phyloP scores from a whole-genome alignment of 169 alveolate genomes.

The Cryptosporidium bovis region DNA sequence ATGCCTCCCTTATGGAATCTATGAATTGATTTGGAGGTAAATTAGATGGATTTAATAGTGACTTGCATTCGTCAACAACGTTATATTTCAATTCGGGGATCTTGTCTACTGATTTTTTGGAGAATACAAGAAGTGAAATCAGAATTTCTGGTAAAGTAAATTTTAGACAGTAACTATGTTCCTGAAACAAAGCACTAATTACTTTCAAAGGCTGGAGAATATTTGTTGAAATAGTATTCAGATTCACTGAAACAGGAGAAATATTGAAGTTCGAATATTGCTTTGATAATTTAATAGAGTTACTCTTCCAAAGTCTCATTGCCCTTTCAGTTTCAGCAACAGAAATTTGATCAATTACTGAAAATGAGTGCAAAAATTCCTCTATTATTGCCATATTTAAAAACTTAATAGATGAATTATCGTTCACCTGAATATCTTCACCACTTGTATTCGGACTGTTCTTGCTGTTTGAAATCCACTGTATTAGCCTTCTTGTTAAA shows the following conservation, averaged over 20 bases:
- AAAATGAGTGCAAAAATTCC: conserved; percentile 6
- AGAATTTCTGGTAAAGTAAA: conserved; percentile 20
- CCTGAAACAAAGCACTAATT: conserved; percentile 37
- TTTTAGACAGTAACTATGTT: neutral
- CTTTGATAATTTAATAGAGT: conserved; percentile 9
- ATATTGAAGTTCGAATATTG: neutral
- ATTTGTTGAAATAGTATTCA: neutral
- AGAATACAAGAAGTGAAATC: conserved; percentile 31
- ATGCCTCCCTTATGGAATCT: neutral
- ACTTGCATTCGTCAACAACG: conserved; percentile 26
- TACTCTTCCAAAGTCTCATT: neutral
- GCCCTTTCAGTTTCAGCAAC: neutral
- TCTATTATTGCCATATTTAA: conserved; percentile 46
- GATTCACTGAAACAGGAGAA: neutral
- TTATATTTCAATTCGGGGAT: conserved; percentile 41
- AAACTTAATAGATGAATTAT: neutral
- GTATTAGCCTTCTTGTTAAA: conserved; percentile 76
- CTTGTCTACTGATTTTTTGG: conserved; percentile 6
- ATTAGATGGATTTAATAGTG: conserved; percentile 13
- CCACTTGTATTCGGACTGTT: conserved; percentile 5
- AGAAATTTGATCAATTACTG: conserved; percentile 1
- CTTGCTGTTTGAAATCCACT: conserved; percentile 72
- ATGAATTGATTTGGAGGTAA: conserved; percentile 5
- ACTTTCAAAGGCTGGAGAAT: conserved; percentile 26
- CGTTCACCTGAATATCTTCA: neutral